Base-by-base conservation (phyloP, 2,329 filamentous ascomycete species). In the Epichloe bromicola region DNA sequence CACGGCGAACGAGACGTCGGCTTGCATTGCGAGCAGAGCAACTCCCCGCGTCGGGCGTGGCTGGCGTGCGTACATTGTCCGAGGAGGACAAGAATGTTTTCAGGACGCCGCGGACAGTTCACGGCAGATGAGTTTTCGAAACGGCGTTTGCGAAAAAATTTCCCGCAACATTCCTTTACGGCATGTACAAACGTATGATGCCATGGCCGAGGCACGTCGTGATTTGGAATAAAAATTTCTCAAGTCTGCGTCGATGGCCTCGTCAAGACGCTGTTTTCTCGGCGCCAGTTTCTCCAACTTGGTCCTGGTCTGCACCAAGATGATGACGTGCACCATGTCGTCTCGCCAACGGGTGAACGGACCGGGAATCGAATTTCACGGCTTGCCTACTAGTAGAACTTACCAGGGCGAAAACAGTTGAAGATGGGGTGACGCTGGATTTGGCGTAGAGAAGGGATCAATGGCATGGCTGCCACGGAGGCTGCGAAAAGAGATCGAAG, bases 21-120 rank as follows among this genome's bases (percentile, higher is more conserved):
- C 17, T 47, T 50, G 51, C 20, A 53, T 36, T 53, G 47, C 47
- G 44, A 14, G 37, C 45, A 43, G 38, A 43, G 38, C 14, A 50
- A 23, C 51, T 4, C 12, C 47, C 8, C 15, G 42, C 10, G 51
- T 53, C 15, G 47, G 42, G 42, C 36, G 37, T 53, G 11, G 47
- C 38, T 53, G 11, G 47, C 38, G 20, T 20, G 33, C 33, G 42
- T 46, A 15, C 20, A 23, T 5, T 23, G 23, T 23, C 23, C 20
- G 20, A 23, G 20, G 20, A 23, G 20, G 20, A 23, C 20, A 23
- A 23, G 20, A 23, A 5, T 23, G 20, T 23, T 23, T 23, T 20
- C 19, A 23, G 20, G 20, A 23, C 26, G 26, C 26, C 26, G 26
- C 7, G 26, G 2, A 26, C 26, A 6, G 3, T 8, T 26, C 26